These are phyloP conservation scores for Rubroboletus pulcherrimus DNA, from an alignment of 768 basidiomycete species.

Conservation along the genomic window DNA sequence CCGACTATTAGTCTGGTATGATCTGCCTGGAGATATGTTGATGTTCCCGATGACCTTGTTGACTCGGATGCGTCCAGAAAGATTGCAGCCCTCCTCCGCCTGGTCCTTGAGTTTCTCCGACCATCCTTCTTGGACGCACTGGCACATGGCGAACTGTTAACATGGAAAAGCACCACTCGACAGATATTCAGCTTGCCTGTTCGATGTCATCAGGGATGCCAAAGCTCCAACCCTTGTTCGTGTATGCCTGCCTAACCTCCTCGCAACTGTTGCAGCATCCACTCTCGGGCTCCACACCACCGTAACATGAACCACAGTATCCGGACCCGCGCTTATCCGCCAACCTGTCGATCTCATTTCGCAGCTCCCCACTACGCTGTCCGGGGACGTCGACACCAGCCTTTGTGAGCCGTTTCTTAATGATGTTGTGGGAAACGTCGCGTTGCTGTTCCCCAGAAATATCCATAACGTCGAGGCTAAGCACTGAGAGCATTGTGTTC, in stretches of 20 bases:
- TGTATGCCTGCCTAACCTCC: slow-evolving; percentile 86
- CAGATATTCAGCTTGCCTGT: slow-evolving; percentile 56
- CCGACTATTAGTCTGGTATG: slow-evolving; percentile 84
- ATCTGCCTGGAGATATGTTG: slow-evolving; percentile 89
- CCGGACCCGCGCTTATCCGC: slow-evolving; percentile 53
- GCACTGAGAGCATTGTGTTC: slow-evolving; percentile 49
- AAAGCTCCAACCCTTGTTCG: slow-evolving; percentile 95
- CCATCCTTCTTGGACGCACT: slow-evolving; percentile 96
- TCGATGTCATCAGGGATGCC: slow-evolving; percentile 85
- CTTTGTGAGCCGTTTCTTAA: slow-evolving; percentile 73
- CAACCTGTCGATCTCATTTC: slow-evolving; percentile 84
- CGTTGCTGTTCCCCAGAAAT: slow-evolving; percentile 94
- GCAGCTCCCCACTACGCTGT: slow-evolving; percentile 56
- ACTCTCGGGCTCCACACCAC: slow-evolving; percentile 65
- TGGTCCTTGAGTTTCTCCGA: slow-evolving; percentile 90
- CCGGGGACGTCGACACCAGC: slow-evolving; percentile 57
- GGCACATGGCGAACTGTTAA: neutral
- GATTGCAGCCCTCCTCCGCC: slow-evolving; percentile 90
- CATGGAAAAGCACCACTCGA: neutral
- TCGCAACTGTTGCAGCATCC: slow-evolving; percentile 98
- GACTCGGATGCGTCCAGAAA: slow-evolving; percentile 86
- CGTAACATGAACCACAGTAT: slow-evolving; percentile 97
- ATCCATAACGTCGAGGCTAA: slow-evolving; percentile 97
- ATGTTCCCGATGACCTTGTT: slow-evolving; percentile 98
- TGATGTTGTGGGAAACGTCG: slow-evolving; percentile 84